phyloP scores from a whole-genome alignment of 306 rosid genomes.

The Sicyos edulis region DNA sequence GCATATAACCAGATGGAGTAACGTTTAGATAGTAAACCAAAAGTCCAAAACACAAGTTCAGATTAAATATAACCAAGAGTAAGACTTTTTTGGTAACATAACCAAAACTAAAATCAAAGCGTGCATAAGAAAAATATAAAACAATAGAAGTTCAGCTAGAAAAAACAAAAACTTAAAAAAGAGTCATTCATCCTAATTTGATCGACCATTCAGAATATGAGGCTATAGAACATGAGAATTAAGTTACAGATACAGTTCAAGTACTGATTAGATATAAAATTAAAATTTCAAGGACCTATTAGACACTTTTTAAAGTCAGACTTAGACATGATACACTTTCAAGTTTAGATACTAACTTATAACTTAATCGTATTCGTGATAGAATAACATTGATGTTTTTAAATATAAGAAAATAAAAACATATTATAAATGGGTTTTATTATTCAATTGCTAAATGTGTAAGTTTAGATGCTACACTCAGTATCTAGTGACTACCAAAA shows the following conservation, averaged over 20 bases:
- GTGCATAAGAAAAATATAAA: not conserved
- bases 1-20: conserved; percentile 12
- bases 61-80: not conserved
- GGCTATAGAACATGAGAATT: not conserved
- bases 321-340: too few species aligned
- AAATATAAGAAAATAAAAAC: not conserved
- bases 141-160: not conserved
- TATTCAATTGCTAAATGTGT: too few species aligned
- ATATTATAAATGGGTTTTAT: not conserved
- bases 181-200: not conserved
- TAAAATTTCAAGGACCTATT: too few species aligned
- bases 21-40: not conserved
- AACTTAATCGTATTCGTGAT: too few species aligned
- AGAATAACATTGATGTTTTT: not conserved
- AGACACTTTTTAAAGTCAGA: too few species aligned
- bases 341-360: too few species aligned
- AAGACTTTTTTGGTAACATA: not conserved
- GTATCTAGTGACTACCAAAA: not conserved
- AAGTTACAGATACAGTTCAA: not conserved
- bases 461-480: not conserved
- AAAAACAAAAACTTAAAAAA: not conserved
- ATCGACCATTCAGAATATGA: not conserved
- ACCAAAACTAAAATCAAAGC: not conserved
- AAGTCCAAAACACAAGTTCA: not conserved
- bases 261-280: too few species aligned